Evolutionary conservation across 2,329 filamentous ascomycete species (phyloP), one percentile per base, ranked within the genome.

Genomic region (Aspergillus aculeatinus): DNA sequence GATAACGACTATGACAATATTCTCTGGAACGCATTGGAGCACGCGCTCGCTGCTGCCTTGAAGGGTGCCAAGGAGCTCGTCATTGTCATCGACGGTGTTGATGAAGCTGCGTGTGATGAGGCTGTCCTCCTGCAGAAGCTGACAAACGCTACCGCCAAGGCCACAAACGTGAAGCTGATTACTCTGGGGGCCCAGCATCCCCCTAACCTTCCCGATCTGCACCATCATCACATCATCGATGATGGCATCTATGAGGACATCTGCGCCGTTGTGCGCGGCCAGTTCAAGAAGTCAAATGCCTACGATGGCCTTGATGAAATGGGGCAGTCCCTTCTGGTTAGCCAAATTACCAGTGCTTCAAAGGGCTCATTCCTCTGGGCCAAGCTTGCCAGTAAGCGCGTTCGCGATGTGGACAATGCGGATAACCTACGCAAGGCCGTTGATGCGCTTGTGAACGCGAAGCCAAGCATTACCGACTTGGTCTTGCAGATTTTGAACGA

Each of bases 311-410:
- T 77, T 59, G 57, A 68, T 5, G 69, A 75, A 42, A 60, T 71
- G 5, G 70, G 75, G 39, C 73, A 72, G 49, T 76, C 78, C 52
- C 67, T 68, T 0, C 58, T 69, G 0, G 64, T 76, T 21, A 69
- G 69, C n/a, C 67, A 67, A 2, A 68, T 79, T 39, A 63, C 70
- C 2, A 67, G 74, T 31, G 72, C 70, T 10, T 68, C 76, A 5
- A 66, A 71, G 10, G 72, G 75, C 9, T 77, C 76, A 5, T 77
- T 79, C 59, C 68, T 78, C 0, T 76, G 74, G 72, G 76, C 74
- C 4, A 78, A 76, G 61, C 67, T 78, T 6, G 71, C 69, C 9
- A 57, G 71, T 1, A 74, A 74, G 62, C 65, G 64, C 16, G 61
- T 72, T 29, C 67, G 70, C 21, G 60, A 63, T n/a, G 75, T 75